A percentile compares a stretch with the other conserved stretches of the same genome.
phyloP scores from a whole-genome alignment of 176 grass and related monocot species.

The Oryza brachyantha region DNA sequence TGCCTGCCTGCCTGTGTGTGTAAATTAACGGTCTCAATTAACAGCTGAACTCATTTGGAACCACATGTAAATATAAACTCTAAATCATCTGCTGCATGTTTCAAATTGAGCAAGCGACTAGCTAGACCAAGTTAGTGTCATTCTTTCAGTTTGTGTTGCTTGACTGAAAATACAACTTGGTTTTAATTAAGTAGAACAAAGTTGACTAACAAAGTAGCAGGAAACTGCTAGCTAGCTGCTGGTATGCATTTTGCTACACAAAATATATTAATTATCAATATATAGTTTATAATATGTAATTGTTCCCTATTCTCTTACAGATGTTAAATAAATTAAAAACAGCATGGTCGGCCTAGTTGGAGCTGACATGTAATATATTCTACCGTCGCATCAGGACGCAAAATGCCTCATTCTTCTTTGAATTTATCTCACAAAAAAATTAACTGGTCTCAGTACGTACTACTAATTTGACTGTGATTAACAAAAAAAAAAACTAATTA shows the following conservation, averaged over 20 bases:
- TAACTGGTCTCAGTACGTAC: neutral
- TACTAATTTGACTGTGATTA: slow-evolving; percentile 4
- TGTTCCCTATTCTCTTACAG: neutral
- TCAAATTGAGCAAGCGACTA: neutral
- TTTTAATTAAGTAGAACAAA: neutral
- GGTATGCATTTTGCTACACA: neutral
- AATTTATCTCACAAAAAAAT: neutral
- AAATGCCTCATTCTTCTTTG: slow-evolving; percentile 2
- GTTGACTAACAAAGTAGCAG: neutral
- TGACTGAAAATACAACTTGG: neutral
- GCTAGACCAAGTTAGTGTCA: neutral
- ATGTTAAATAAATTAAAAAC: neutral
- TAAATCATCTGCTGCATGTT: neutral
- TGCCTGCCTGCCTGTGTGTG: no score
- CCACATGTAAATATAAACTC: neutral
- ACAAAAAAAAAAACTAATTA: no score
- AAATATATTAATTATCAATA: neutral
- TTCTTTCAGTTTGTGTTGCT: neutral
- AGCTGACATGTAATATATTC: slow-evolving; percentile 3
- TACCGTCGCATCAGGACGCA: slow-evolving; percentile 3
- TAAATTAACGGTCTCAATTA: neutral
- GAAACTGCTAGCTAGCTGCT: neutral
- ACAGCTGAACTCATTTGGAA: neutral
- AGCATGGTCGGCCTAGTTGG: slow-evolving; percentile 3
- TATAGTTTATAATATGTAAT: neutral